Evolutionary conservation across 495 filamentous ascomycete species (phyloP).

Genomic region (Aspergillus cristatus): DNA sequence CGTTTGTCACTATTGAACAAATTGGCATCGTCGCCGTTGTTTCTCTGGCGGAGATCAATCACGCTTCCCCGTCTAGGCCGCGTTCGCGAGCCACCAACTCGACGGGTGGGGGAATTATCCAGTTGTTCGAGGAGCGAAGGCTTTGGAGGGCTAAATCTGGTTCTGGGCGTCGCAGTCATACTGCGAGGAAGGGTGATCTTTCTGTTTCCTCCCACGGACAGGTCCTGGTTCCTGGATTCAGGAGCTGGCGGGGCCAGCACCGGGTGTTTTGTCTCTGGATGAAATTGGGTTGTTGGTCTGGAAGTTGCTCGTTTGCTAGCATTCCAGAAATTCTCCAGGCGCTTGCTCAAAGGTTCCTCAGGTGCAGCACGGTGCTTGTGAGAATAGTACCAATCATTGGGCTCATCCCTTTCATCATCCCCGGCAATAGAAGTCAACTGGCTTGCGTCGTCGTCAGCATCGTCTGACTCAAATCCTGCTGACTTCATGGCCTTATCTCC

Average conservation of each 20-base stretch:
- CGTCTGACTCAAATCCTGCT: constrained; percentile 29
- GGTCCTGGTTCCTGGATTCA: constrained; percentile 18
- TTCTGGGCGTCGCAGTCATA: constrained; percentile 31
- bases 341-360: constrained; percentile 33
- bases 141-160: constrained; percentile 37
- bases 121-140: constrained; percentile 33
- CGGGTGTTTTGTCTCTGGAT: constrained; percentile 13
- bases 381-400: constrained; percentile 19
- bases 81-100: constrained; percentile 21
- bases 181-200: constrained; percentile 31
- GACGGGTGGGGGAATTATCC: constrained; percentile 33
- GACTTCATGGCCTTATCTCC: constrained; percentile 29
- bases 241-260: constrained; percentile 8
- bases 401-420: constrained; percentile 26
- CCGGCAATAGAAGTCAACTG: constrained; percentile 26
- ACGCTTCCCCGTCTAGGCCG: constrained; percentile 15
- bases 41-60: constrained; percentile 8
- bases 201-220: constrained; percentile 21
- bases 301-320: constrained; percentile 22
- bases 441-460: constrained; percentile 20
- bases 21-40: constrained; percentile 18
- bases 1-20: constrained; percentile 16
- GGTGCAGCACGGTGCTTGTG: constrained; percentile 16
- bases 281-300: constrained; percentile 10
- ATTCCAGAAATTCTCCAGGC: constrained; percentile 34